These are phyloP conservation scores for Aspergillus versicolor DNA, from an alignment of 2,329 filamentous ascomycete species.

Conservation along the genomic window DNA sequence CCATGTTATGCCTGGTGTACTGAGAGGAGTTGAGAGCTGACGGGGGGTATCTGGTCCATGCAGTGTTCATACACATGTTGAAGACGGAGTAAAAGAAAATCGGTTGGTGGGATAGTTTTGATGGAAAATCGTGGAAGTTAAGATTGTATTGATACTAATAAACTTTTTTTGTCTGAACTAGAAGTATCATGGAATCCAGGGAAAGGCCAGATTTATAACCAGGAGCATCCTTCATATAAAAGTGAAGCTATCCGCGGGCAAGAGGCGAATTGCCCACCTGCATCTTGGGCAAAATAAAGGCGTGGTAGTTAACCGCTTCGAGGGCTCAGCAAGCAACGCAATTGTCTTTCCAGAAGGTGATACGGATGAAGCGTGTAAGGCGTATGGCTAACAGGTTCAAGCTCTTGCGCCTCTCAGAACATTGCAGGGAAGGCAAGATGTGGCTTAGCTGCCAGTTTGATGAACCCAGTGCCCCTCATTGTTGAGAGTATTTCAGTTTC, in stretches of 20 bases:
- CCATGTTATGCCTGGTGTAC: conserved; percentile 1
- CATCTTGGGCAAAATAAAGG: not conserved
- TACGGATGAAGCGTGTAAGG: not conserved
- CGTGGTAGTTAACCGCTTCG: too few relatives aligned
- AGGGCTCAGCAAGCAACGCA: not conserved
- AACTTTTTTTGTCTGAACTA: too few relatives aligned
- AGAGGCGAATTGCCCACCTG: not conserved
- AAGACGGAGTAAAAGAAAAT: not conserved
- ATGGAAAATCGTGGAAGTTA: not conserved
- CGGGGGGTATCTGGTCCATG: not conserved
- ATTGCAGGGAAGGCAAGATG: not conserved
- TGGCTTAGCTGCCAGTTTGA: not conserved
- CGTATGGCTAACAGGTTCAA: not conserved
- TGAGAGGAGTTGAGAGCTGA: not conserved
- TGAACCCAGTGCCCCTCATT: not conserved
- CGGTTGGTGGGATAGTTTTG: not conserved
- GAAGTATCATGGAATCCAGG: too few relatives aligned
- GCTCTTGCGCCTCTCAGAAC: not conserved
- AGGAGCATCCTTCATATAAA: too few relatives aligned
- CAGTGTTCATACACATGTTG: not conserved
- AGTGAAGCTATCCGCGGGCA: not conserved
- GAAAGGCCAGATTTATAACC: too few relatives aligned
- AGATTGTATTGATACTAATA: too few relatives aligned
- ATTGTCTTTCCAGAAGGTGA: not conserved
- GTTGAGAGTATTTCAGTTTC: not conserved